Evolutionary conservation across 768 basidiomycete species (phyloP).

Genomic region (Hortiboletus campestris): DNA sequence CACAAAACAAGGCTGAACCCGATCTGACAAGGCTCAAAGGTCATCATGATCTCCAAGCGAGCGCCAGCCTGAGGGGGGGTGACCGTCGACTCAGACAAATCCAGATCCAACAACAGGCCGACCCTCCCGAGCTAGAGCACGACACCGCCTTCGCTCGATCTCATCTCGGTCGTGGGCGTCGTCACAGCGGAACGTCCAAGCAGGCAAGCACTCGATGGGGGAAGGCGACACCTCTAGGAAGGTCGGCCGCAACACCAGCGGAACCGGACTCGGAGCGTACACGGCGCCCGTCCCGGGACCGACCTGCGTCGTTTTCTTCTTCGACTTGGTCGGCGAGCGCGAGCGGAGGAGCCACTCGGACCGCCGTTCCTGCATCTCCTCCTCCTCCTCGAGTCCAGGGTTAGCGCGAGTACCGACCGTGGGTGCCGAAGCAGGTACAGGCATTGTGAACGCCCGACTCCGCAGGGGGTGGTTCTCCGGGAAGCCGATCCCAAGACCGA

Average conservation of each 20-base stretch:
- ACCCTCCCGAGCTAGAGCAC: not conserved
- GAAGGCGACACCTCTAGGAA: constrained; percentile 19
- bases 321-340: not conserved
- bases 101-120: not conserved
- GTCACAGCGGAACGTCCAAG: not conserved
- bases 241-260: constrained; percentile 14
- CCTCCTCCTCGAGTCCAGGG: not conserved
- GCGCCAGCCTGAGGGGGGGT: not conserved
- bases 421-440: constrained; percentile 1
- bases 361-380: not conserved
- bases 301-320: not conserved
- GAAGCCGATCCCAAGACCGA: constrained; percentile 29
- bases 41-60: no score
- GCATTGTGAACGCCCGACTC: constrained; percentile 20
- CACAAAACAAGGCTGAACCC: not conserved
- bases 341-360: constrained; percentile 6
- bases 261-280: not conserved
- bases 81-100: not conserved
- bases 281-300: not conserved
- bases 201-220: constrained; percentile 10
- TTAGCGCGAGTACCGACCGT: not conserved
- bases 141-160: not conserved
- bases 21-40: not conserved
- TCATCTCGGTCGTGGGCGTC: not conserved
- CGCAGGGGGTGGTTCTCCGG: constrained; percentile 23